Base-by-base conservation (phyloP, 2,329 filamentous ascomycete genomes). In the Thielaviopsis punctulata region DNA sequence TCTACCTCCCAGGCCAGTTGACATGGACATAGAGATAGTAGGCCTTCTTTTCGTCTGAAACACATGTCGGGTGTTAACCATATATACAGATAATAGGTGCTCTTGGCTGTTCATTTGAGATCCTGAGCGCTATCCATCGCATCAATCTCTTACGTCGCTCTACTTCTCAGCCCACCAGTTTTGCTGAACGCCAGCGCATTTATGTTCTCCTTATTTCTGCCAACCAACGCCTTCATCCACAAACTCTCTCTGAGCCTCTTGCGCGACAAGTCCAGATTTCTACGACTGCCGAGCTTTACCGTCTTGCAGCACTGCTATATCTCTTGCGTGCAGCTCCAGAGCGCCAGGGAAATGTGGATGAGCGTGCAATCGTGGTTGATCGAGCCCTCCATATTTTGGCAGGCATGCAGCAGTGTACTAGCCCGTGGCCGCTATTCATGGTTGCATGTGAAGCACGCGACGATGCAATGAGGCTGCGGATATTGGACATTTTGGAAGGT, bases 231-330 rank as follows among this genome's bases (percentile, higher is more conserved):
- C 43, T 52, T 8, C 41, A 52, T n/a, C 10, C 43, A 13, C 22
- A 15, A 3, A 19, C 43, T 5, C 30, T 46, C 13, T 41, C 61
- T 58, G 58, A 63, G 57, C 53, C 62, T 54, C 52, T 59, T 39
- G 52, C 58, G 53, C 58, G 56, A 23, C 59, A 62, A 41, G 55
- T 64, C 24, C 60, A 64, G 68, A 57, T 62, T 61, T 46, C 27
- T 2, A 63, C 65, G 39, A 74, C 72, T 3, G 71, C 72, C 9
- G 70, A 74, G 59, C 64, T 73, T n/a, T 75, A 74, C 55, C 68
- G 71, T 5, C 63, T 74, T 19, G 72, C 69, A 1, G 64, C 70
- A 1, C 63, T 69, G 30, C 63, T 73, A 1, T 74, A 73, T 54
- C 65, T 70, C 6, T 64, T 68, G 44, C 63, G 63, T 27, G 59